These are phyloP conservation scores for Encephalitozoon romaleae DNA, from an alignment of 371 early-diverging fungal species.

Conservation along the genomic window DNA sequence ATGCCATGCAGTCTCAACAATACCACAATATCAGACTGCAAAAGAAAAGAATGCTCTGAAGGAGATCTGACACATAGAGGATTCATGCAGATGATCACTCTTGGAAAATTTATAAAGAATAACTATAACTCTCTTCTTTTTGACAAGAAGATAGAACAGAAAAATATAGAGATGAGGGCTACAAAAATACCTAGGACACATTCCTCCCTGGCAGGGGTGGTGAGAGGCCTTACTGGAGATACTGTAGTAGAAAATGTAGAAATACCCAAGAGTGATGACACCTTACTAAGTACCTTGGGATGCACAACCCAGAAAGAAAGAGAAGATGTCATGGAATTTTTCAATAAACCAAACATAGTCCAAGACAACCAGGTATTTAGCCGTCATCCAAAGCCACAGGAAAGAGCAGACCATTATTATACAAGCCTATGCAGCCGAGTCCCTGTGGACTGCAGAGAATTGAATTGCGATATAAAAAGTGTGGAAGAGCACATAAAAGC, in stretches of 20 bases:
- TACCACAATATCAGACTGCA: conserved; percentile 30
- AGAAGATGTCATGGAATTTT: background rate
- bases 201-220: conserved; percentile 30
- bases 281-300: background rate
- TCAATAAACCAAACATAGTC: background rate
- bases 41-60: conserved; percentile 4
- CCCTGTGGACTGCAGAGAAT: conserved; percentile 12
- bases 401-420: background rate
- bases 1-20: conserved; percentile 22
- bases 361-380: background rate
- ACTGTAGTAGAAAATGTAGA: conserved; percentile 4
- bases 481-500: conserved; percentile 25
- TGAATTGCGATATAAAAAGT: conserved; percentile 25
- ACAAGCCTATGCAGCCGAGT: conserved; percentile 32
- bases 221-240: conserved; percentile 12
- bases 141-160: background rate
- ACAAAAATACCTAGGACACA: conserved; percentile 40
- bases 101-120: conserved; percentile 53
- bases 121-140: conserved; percentile 24
- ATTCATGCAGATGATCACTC: conserved; percentile 42
- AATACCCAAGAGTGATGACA: background rate
- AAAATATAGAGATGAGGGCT: conserved; percentile 5
- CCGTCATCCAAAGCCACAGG: background rate
- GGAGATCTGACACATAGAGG: conserved; percentile 53
- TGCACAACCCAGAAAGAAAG: background rate